Conservation (phyloP, 2,329 filamentous ascomycete species). For the Colletotrichum musicola region DNA sequence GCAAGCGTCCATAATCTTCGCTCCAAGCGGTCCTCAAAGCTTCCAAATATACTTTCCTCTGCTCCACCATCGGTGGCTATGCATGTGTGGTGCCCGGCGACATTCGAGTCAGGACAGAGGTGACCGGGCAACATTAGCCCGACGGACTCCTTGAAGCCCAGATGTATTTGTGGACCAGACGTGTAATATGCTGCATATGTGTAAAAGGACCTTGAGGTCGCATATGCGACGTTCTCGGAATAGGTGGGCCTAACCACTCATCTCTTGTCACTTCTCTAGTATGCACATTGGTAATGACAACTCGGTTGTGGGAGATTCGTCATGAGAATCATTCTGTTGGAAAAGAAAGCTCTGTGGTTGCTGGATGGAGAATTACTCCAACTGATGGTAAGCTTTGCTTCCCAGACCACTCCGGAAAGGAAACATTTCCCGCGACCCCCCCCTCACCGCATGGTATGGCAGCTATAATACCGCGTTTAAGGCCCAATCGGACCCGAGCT, state of each 20-base stretch:
- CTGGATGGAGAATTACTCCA: too few relatives aligned
- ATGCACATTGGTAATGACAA: not conserved
- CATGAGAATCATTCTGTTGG: too few relatives aligned
- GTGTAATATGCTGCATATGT: not conserved
- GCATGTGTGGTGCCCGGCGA: not conserved
- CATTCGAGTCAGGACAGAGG: not conserved
- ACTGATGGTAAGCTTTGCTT: too few relatives aligned
- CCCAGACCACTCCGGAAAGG: too few relatives aligned
- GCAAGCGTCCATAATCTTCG: too few relatives aligned
- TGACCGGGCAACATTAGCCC: not conserved
- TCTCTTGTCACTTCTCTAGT: not conserved
- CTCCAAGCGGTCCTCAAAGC: not conserved
- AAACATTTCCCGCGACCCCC: not conserved
- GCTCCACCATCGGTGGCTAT: not conserved
- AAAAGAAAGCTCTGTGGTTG: too few relatives aligned
- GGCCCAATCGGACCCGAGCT: not conserved
- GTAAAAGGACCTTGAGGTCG: not conserved
- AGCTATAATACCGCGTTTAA: not conserved
- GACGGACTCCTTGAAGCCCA: not conserved
- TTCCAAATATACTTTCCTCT: not conserved
- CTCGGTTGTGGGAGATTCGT: not conserved
- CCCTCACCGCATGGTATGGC: not conserved
- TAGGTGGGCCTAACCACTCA: not conserved
- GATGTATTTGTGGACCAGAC: not conserved
- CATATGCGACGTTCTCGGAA: not conserved